These are phyloP conservation scores for Mycena capillaripes DNA, from an alignment of 768 basidiomycete species.

Conservation along the genomic window DNA sequence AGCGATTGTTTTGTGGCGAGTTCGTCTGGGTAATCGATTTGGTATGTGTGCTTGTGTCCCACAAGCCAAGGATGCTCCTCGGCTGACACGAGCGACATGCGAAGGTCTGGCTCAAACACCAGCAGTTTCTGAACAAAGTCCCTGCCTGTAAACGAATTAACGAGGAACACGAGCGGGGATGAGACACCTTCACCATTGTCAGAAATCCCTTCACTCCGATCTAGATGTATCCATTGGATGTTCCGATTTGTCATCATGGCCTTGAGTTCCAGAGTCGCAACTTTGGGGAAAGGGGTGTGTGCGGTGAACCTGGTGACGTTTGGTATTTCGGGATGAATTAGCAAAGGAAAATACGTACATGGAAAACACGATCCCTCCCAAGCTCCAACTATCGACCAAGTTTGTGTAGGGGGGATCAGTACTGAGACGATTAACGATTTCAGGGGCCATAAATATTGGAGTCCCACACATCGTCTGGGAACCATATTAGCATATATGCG, in stretches of 20 bases:
- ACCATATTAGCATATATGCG: constrained; percentile 14
- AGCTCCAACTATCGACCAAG: constrained; percentile 75
- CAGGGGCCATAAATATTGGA: constrained; percentile 71
- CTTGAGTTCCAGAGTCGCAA: neutral
- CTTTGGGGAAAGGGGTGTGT: constrained; percentile 10
- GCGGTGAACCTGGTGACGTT: constrained; percentile 23
- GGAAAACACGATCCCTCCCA: constrained; percentile 74
- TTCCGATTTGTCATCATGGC: neutral
- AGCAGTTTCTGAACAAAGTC: constrained; percentile 70
- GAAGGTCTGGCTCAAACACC: constrained; percentile 59
- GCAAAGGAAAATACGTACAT: constrained; percentile 58
- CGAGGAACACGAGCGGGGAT: neutral
- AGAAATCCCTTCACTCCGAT: neutral
- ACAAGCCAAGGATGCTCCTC: constrained; percentile 72
- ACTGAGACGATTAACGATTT: constrained; percentile 59
- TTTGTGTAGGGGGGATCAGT: constrained; percentile 64
- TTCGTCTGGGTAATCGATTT: constrained; percentile 12
- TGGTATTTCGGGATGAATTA: neutral
- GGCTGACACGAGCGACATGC: constrained; percentile 68
- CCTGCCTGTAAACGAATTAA: constrained; percentile 48
- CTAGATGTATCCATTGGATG: constrained; percentile 10
- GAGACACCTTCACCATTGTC: neutral
- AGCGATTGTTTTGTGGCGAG: neutral
- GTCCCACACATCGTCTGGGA: constrained; percentile 73
- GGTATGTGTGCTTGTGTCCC: constrained; percentile 19